These are phyloP conservation scores for Starmerella ratchasimensis DNA, from an alignment of 805 yeast genomes.

Conservation along the genomic window DNA sequence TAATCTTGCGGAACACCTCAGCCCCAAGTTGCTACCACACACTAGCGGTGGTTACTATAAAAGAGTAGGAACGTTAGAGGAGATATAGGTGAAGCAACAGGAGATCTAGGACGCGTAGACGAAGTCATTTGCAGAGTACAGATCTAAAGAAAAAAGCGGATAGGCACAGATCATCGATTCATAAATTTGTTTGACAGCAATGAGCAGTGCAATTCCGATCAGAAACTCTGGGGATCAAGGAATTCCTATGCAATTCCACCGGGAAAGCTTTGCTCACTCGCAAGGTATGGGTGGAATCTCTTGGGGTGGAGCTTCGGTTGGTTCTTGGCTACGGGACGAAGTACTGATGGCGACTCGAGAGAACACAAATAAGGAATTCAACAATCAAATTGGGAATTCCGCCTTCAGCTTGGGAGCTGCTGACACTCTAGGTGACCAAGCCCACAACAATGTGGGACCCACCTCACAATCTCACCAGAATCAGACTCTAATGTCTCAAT, in stretches of 20 bases:
- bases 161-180: too few species aligned
- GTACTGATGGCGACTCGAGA: slow-evolving; percentile 23
- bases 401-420: too few species aligned
- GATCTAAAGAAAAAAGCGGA: too few species aligned
- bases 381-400: too few species aligned
- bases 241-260: slow-evolving; percentile 39
- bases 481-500: not conserved
- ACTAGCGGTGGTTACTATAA: too few species aligned
- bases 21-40: too few species aligned
- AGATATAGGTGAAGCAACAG: too few species aligned
- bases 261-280: slow-evolving; percentile 88
- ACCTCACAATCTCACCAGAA: too few species aligned
- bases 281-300: slow-evolving; percentile 97
- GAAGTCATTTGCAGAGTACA: too few species aligned
- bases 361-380: slow-evolving; percentile 3
- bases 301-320: slow-evolving; percentile 92
- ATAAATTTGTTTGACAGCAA: not conserved
- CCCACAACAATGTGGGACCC: not conserved
- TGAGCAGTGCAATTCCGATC: slow-evolving; percentile 20
- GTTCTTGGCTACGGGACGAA: slow-evolving; percentile 92
- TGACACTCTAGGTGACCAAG: not conserved
- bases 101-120: too few species aligned
- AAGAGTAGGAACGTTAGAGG: too few species aligned
- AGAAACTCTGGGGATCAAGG: slow-evolving; percentile 9
- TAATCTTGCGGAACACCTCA: too few species aligned